Evolutionary conservation across 371 early-diverging fungal genomes (phyloP), one percentile per base, ranked within the genome.

Genomic region (Chytridiales sp.): DNA sequence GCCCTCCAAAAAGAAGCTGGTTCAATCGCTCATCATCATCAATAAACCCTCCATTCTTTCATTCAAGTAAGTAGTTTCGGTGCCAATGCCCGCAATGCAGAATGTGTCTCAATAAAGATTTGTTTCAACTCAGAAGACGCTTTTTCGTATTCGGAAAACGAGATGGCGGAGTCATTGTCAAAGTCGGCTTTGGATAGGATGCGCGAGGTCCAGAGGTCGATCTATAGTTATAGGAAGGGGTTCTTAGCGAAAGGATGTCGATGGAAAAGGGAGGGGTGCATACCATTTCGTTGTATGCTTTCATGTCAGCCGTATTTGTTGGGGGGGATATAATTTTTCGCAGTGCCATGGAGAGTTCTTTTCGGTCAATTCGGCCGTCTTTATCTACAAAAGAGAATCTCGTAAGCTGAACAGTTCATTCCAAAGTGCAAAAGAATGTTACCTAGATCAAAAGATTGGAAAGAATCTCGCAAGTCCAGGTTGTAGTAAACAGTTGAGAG

Each of bases 381-480:
- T 66, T 67, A 57, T 78, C 75, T 40, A 32, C 22, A 2, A 46
- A 24, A 13, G 1, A 17, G 24, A 24, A n/a, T n/a, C n/a, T n/a
- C n/a, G n/a, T n/a, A n/a, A n/a, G n/a, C n/a, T n/a, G n/a, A n/a
- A n/a, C n/a, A n/a, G n/a, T n/a, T n/a, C n/a, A n/a, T 34, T 5
- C 5, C 38, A 5, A 40, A 55, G 13, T 42, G 13, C 24, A 46
- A 24, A 46, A 38, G 26, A 47, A 41, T 34, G 31, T 56, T 56
- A 49, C 49, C 21, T 15, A 17, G 55, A 50, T 79, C 80, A 65
- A 79, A 76, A 17, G 26, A 58, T 29, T 47, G 36, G 48, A 79
- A 79, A 41, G 77, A 68, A 38, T 79, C 76, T 0, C 61, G 59
- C 47, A 61, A 50, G 56, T 79, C 80, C 17, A 70, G 57, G 51